A percentile compares a stretch with the other conserved stretches of the same genome.
Evolutionary conservation across 2,329 filamentous ascomycete genomes (phyloP).

Genomic region (Orbilia quercus): DNA sequence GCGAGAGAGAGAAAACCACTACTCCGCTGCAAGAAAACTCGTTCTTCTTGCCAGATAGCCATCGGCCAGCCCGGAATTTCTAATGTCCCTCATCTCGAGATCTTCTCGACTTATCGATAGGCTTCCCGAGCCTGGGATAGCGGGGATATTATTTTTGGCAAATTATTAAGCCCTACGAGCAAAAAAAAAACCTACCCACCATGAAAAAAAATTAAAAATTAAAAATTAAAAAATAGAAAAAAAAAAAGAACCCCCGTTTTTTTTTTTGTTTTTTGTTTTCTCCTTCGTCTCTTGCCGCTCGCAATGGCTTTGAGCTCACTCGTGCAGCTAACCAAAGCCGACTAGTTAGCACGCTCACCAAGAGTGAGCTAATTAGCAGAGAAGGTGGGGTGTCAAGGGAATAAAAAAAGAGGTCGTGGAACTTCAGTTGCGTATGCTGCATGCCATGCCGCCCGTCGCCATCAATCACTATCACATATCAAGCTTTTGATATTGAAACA

Average conservation of each 20-base stretch:
- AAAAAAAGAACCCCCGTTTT: too few relatives aligned
- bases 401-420: background rate
- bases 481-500: slow-evolving; percentile 53
- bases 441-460: slow-evolving; percentile 33
- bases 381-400: slow-evolving; percentile 5
- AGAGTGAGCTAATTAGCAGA: slow-evolving; percentile 9
- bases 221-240: too few relatives aligned
- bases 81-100: background rate
- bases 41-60: slow-evolving; percentile 1
- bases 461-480: slow-evolving; percentile 46
- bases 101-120: slow-evolving; percentile 44
- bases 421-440: slow-evolving; percentile 27
- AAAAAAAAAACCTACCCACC: slow-evolving; percentile 8
- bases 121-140: slow-evolving; percentile 29
- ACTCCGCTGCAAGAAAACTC: background rate
- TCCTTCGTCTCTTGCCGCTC: slow-evolving; percentile 13
- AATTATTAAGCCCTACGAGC: slow-evolving; percentile 45
- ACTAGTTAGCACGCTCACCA: too few relatives aligned
- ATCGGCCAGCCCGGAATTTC: background rate
- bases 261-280: slow-evolving; percentile 4
- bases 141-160: slow-evolving; percentile 34
- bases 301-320: slow-evolving; percentile 22
- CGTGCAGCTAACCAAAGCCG: too few relatives aligned
- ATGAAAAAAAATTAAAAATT: too few relatives aligned
- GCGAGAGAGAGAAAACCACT: too few relatives aligned